Conservation (phyloP, 2,329 filamentous ascomycete species). For the Fusarium heterosporum region DNA sequence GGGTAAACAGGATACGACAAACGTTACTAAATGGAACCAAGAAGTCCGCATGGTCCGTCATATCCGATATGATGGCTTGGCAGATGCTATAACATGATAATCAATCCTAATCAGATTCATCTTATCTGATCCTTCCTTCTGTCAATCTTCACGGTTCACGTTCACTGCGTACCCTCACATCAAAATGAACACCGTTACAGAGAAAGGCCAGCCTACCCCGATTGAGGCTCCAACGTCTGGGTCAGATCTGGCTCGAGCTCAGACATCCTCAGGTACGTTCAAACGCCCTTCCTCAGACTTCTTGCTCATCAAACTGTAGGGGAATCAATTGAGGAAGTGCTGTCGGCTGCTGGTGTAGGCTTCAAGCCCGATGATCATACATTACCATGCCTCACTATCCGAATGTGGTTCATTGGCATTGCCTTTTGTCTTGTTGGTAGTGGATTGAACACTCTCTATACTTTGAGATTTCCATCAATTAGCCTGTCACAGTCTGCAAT, state of each 20-base stretch:
- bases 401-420: slow-evolving; percentile 56
- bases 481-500: slow-evolving; percentile 51
- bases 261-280: slow-evolving; percentile 18
- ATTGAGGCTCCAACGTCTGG: not conserved
- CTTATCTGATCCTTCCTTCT: slow-evolving; percentile 6
- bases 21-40: not conserved
- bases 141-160: not conserved
- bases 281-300: fast-evolving
- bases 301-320: not conserved
- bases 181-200: not conserved
- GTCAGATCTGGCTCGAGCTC: slow-evolving; percentile 4
- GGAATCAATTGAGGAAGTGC: slow-evolving; percentile 41
- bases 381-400: slow-evolving; percentile 52
- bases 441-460: slow-evolving; percentile 57
- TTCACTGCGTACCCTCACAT: not conserved
- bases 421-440: slow-evolving; percentile 53
- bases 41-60: not conserved
- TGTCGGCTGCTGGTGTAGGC: slow-evolving; percentile 49
- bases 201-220: not conserved
- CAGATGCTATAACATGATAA: slow-evolving; percentile 11
- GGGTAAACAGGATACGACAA: not conserved
- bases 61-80: slow-evolving; percentile 1
- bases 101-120: slow-evolving; percentile 3
- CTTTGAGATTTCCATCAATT: slow-evolving; percentile 51
- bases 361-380: slow-evolving; percentile 45